These are phyloP conservation scores for Ceratocystis alfenasii DNA, from an alignment of 2,329 filamentous ascomycete species.

Conservation along the genomic window DNA sequence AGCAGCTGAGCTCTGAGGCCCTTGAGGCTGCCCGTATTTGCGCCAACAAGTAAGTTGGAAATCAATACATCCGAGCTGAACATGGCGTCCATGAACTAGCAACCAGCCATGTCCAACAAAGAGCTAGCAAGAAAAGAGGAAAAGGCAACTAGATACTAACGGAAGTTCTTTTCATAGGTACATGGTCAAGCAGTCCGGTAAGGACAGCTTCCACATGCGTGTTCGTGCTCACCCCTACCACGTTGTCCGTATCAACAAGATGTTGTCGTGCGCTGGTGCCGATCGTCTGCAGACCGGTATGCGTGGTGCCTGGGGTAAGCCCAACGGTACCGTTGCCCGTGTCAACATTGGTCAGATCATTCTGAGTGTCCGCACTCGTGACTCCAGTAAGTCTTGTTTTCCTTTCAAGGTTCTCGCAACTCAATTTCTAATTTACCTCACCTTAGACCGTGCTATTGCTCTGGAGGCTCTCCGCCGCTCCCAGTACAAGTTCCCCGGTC, in stretches of 20 bases:
- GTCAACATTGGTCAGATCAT: conserved; percentile 99
- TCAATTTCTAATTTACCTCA: neutral
- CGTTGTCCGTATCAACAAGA: conserved; percentile 99
- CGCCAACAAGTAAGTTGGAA: conserved; percentile 69
- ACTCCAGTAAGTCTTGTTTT: conserved; percentile 54
- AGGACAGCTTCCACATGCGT: conserved; percentile 63
- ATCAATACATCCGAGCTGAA: neutral
- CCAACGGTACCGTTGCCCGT: conserved; percentile 96
- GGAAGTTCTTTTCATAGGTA: conserved; percentile 33
- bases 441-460: conserved; percentile 69
- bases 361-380: conserved; percentile 92
- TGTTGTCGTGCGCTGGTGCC: conserved; percentile 99
- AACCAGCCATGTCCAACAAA: neutral
- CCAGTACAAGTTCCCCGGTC: conserved; percentile 99
- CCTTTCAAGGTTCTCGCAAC: neutral
- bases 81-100: neutral
- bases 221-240: conserved; percentile 96
- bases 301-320: conserved; percentile 99
- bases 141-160: neutral
- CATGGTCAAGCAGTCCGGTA: conserved; percentile 59
- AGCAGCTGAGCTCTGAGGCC: conserved; percentile 98
- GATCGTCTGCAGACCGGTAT: conserved; percentile 99
- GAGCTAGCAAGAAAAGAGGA: neutral
- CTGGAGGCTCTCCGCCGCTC: conserved; percentile 98
- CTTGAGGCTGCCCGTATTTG: conserved; percentile 99